Conservation (phyloP, 768 basidiomycete genomes). For the Podaxis sp. region DNA sequence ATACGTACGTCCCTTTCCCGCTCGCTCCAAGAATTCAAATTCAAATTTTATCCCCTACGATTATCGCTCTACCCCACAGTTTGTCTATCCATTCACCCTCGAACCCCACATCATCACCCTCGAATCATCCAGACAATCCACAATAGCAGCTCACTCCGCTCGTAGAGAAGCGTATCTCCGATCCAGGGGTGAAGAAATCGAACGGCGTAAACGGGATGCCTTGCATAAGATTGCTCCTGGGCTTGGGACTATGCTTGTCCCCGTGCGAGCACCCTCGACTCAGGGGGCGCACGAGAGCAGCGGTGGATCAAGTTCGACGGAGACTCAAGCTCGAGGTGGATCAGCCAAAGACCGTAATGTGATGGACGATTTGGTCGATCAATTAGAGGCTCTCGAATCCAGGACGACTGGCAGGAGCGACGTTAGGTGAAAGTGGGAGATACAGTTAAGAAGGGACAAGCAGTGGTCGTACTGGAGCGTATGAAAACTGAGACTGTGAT, state of each 20-base stretch:
- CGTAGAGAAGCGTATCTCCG: constrained; percentile 72
- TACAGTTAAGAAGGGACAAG: constrained; percentile 76
- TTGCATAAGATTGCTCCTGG: constrained; percentile 81
- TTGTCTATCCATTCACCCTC: constrained; percentile 94
- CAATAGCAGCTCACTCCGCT: constrained; percentile 62
- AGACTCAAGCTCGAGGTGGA: constrained; percentile 1
- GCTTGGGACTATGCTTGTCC: constrained; percentile 72
- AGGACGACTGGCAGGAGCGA: neutral
- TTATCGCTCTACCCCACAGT: constrained; percentile 46
- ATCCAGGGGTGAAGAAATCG: constrained; percentile 76
- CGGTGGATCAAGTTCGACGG: neutral
- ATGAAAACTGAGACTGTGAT: constrained; percentile 98
- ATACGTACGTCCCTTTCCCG: constrained; percentile 55
- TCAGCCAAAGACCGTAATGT: constrained; percentile 46
- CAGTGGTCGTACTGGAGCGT: constrained; percentile 84
- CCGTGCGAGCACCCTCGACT: constrained; percentile 26
- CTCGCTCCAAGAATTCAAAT: constrained; percentile 51
- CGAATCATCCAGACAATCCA: constrained; percentile 69
- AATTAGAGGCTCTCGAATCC: constrained; percentile 66
- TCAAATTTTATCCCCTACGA: neutral
- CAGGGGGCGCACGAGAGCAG: constrained; percentile 16
- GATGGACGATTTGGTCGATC: constrained; percentile 84
- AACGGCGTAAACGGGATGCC: constrained; percentile 61
- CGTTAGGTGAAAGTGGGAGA: constrained; percentile 72
- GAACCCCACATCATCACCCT: constrained; percentile 82